Evolutionary conservation across 2,329 filamentous ascomycete species (phyloP), one percentile per base, ranked within the genome.

Genomic region (Onygenales sp.): DNA sequence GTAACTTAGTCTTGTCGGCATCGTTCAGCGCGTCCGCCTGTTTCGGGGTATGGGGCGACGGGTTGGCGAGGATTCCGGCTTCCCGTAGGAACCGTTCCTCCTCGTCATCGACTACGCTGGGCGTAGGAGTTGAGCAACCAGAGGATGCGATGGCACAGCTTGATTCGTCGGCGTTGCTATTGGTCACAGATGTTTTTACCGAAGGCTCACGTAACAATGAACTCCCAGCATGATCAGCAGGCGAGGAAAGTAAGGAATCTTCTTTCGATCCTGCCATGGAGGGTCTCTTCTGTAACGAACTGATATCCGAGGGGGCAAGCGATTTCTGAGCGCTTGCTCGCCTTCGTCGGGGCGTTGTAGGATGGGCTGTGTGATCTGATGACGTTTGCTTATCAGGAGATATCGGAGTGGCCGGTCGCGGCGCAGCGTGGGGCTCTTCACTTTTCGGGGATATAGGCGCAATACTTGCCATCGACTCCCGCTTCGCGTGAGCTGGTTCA

Each of bases 61-160:
- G 70, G 49, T 72, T 69, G 14, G 70, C 78, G 27, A 87, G 68
- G 21, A 89, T 73, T 1, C 86, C 86, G 6, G 83, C 77, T 65
- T 88, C 82, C 58, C 83, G 79, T 32, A 89, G 71, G 4, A 88
- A 72, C 42, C 83, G 81, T 55, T 82, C 80, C 64, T 90, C 87
- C 7, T 78, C 78, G 3, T 84, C 84, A 62, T 88, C 85, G 31
- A 80, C 74, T 45, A 59, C 33, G 53, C 67, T 70, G 33, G 60
- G 64, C 17, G 65, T 65, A 37, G 63, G 64, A 65, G 49, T 72
- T 62, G 63, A 65, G 31, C 66, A 53, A 51, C 63, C 67, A 11
- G 70, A 70, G 6, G 64, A 63, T n/a, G 59, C 64, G 31, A 65
- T 67, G 10, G 59, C 62, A 2, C 69, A 56, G 43, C 67, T 68